These are phyloP conservation scores for Coniochaeta sp. DNA, from an alignment of 2,329 filamentous ascomycete genomes.

Conservation along the genomic window DNA sequence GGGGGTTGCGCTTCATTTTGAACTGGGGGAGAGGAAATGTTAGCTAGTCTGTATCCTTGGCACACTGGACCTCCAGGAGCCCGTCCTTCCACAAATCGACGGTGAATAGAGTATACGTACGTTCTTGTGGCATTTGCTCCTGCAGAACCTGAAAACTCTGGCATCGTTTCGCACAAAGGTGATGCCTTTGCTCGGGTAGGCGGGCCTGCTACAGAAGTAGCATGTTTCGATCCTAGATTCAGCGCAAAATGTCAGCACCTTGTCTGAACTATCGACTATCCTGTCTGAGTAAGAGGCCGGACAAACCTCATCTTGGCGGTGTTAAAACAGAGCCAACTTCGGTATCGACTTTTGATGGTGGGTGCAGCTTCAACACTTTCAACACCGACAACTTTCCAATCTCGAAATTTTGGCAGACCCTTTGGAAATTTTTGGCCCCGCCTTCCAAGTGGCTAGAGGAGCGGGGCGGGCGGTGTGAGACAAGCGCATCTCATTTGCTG, in stretches of 20 bases:
- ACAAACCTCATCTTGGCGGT: constrained; percentile 10
- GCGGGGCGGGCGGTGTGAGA: not conserved
- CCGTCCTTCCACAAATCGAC: too few species aligned
- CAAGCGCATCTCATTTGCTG: not conserved
- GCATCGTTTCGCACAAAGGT: constrained; percentile 43
- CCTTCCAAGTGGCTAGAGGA: not conserved
- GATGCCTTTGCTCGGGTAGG: constrained; percentile 50
- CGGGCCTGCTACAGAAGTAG: constrained; percentile 61
- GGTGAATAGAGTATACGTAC: not conserved
- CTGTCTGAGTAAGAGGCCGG: not conserved
- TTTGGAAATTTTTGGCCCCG: constrained; percentile 3
- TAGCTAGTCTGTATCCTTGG: too few species aligned
- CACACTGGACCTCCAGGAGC: too few species aligned
- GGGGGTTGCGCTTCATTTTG: constrained; percentile 97
- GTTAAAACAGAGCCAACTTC: not conserved
- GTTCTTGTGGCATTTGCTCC: constrained; percentile 54
- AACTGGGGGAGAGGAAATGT: constrained; percentile 39
- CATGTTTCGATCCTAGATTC: constrained; percentile 52
- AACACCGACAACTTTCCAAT: not conserved
- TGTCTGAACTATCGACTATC: not conserved
- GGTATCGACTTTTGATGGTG: not conserved
- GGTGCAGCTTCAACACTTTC: not conserved
- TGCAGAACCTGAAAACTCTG: constrained; percentile 51
- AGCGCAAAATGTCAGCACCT: not conserved
- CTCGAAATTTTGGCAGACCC: not conserved